Percentiles rank a stretch among this genome's conserved stretches.
These are phyloP conservation scores for Sporothrix variecibatus DNA, from an alignment of 2,329 filamentous ascomycete species.

Conservation along the genomic window DNA sequence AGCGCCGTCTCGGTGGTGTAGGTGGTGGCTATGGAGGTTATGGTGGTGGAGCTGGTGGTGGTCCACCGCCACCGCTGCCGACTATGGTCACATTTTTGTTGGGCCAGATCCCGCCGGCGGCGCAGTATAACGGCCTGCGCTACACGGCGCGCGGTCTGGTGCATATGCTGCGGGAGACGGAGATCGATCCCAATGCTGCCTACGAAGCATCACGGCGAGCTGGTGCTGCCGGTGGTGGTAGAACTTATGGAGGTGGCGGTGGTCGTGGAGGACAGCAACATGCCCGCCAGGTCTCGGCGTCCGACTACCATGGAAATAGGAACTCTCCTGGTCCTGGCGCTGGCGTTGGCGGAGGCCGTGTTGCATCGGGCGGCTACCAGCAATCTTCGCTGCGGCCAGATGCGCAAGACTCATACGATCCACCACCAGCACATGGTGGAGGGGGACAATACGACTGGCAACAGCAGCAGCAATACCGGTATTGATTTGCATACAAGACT, in stretches of 20 bases:
- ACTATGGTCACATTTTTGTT: slow-evolving; percentile 66
- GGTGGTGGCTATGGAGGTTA: slow-evolving; percentile 36
- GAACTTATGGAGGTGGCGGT: slow-evolving; percentile 23
- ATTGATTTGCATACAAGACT: not conserved
- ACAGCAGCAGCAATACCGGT: slow-evolving; percentile 25
- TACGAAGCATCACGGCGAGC: slow-evolving; percentile 47
- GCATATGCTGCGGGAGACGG: slow-evolving; percentile 67
- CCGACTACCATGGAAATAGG: slow-evolving; percentile 37
- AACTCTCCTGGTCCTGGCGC: slow-evolving; percentile 29
- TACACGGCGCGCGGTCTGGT: slow-evolving; percentile 74
- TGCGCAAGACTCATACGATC: slow-evolving; percentile 47
- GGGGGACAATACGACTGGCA: slow-evolving; percentile 22
- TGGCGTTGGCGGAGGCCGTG: slow-evolving; percentile 39
- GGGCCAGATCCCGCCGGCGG: slow-evolving; percentile 72
- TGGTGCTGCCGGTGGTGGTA: not conserved
- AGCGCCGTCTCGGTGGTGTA: slow-evolving; percentile 58
- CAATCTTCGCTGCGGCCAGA: slow-evolving; percentile 56
- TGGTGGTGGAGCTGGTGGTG: slow-evolving; percentile 39
- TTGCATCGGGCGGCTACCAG: slow-evolving; percentile 47
- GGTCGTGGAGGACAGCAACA: slow-evolving; percentile 33
- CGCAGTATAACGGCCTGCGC: slow-evolving; percentile 69
- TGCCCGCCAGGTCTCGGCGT: slow-evolving; percentile 45
- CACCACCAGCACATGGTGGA: slow-evolving; percentile 37
- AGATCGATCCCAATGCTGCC: slow-evolving; percentile 56
- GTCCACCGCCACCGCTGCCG: slow-evolving; percentile 66